These are phyloP conservation scores for Agaricus sinodeliciosus DNA, from an alignment of 768 basidiomycete species.

Conservation along the genomic window DNA sequence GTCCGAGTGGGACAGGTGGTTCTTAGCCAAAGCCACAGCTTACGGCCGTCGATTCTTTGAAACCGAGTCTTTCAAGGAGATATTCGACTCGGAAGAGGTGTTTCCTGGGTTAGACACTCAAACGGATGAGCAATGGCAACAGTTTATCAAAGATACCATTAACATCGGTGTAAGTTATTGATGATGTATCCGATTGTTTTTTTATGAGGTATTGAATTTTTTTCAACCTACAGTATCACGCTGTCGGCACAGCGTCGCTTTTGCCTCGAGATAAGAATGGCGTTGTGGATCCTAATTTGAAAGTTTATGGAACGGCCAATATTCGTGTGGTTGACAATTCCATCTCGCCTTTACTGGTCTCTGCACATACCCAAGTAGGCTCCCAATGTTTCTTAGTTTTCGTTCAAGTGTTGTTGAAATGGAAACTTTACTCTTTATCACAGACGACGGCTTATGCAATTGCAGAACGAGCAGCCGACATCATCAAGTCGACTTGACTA, in stretches of 20 bases:
- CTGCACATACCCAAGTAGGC: constrained; percentile 26
- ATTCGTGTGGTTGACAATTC: constrained; percentile 49
- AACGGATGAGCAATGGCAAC: constrained; percentile 20
- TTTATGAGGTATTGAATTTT: background rate
- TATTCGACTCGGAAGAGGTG: constrained; percentile 22
- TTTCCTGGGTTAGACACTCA: constrained; percentile 20
- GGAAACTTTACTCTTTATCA: background rate
- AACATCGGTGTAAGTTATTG: constrained; percentile 18
- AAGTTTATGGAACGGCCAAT: constrained; percentile 40
- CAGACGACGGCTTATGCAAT: constrained; percentile 44
- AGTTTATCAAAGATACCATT: constrained; percentile 18
- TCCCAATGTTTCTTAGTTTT: background rate
- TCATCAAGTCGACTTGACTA: constrained; percentile 34
- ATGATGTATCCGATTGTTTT: background rate
- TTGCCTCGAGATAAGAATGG: constrained; percentile 23
- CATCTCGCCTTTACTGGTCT: constrained; percentile 40
- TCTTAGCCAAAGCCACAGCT: constrained; percentile 24
- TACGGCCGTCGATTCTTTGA: constrained; percentile 25
- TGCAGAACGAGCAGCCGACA: constrained; percentile 48
- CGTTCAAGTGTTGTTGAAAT: background rate
- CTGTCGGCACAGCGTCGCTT: constrained; percentile 21
- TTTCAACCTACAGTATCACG: constrained; percentile 18
- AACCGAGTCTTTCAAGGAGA: constrained; percentile 22
- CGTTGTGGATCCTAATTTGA: constrained; percentile 40
- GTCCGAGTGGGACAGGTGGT: constrained; percentile 27